A percentile compares a stretch with the other conserved stretches of the same genome.
Conservation (phyloP, 306 rosid species). For the Trifolium fragiferum region DNA sequence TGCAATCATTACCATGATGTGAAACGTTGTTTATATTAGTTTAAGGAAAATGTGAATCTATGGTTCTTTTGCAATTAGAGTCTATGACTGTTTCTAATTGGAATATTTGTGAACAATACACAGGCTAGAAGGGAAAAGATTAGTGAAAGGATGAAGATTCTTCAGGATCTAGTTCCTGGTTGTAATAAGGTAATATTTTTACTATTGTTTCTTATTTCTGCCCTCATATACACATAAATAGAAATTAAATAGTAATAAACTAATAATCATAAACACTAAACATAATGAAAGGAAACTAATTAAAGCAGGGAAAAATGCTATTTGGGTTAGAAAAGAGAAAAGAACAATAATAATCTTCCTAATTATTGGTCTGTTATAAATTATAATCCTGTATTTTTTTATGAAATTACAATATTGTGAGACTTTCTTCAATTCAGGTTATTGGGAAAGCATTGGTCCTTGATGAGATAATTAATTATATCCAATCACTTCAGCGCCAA, state of each 20-base stretch:
- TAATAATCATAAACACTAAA: neutral
- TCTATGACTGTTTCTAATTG: slow-evolving; percentile 42
- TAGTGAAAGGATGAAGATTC: slow-evolving; percentile 92
- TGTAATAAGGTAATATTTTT: slow-evolving; percentile 76
- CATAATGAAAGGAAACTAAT: neutral
- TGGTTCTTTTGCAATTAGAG: slow-evolving; percentile 36
- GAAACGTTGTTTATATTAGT: neutral
- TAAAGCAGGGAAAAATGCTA: neutral
- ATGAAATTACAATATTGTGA: slow-evolving; percentile 18
- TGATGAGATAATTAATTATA: slow-evolving; percentile 92
- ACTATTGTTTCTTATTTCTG: neutral
- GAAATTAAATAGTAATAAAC: neutral
- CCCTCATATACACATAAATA: neutral
- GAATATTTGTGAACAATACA: slow-evolving; percentile 30
- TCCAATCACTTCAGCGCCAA: slow-evolving; percentile 89
- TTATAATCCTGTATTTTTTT: slow-evolving; percentile 5
- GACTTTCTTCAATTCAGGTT: slow-evolving; percentile 56
- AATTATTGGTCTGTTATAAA: neutral
- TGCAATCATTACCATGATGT: neutral
- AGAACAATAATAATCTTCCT: neutral
- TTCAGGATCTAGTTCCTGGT: slow-evolving; percentile 96
- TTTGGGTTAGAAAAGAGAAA: neutral
- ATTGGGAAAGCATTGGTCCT: slow-evolving; percentile 96
- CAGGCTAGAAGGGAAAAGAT: slow-evolving; percentile 97
- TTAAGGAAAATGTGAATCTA: slow-evolving; percentile 20